These are phyloP conservation scores for Saraca asoca DNA, from an alignment of 331 rosid genomes.

Conservation along the genomic window DNA sequence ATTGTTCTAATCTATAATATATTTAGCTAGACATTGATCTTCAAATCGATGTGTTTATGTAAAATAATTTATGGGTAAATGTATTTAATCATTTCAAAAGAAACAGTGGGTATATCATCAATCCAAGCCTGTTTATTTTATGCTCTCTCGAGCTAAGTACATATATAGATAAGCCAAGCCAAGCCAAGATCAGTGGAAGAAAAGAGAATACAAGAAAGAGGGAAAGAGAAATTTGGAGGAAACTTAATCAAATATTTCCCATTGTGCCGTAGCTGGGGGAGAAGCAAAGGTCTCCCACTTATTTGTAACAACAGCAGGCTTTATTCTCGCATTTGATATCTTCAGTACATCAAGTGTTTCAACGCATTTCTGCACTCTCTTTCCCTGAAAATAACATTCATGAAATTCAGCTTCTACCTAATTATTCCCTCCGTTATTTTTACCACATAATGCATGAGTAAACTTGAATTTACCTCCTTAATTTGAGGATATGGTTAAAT, in stretches of 20 bases:
- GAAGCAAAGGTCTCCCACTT: constrained; percentile 82
- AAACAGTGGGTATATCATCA: too few species aligned
- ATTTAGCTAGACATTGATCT: too few species aligned
- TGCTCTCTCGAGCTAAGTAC: constrained; percentile 28
- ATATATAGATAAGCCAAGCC: constrained; percentile 7
- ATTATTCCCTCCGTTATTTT: background rate
- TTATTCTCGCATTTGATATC: constrained; percentile 61
- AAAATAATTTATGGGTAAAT: too few species aligned
- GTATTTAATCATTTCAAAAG: too few species aligned
- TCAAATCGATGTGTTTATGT: too few species aligned
- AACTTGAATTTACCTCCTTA: too few species aligned
- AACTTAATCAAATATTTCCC: constrained; percentile 67
- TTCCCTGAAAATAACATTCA: constrained; percentile 51
- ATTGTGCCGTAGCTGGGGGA: constrained; percentile 45
- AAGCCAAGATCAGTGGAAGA: background rate
- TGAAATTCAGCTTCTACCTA: background rate
- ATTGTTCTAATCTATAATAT: too few species aligned
- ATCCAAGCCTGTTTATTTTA: background rate
- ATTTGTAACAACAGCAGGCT: constrained; percentile 63
- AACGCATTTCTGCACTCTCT: constrained; percentile 81
- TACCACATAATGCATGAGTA: too few species aligned
- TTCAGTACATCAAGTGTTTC: constrained; percentile 64
- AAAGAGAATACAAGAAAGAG: background rate
- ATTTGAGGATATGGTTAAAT: too few species aligned
- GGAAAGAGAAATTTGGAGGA: background rate